Conservation (phyloP, 1,284 basidiomycete genomes). For the Microbotryomycetes sp. region DNA sequence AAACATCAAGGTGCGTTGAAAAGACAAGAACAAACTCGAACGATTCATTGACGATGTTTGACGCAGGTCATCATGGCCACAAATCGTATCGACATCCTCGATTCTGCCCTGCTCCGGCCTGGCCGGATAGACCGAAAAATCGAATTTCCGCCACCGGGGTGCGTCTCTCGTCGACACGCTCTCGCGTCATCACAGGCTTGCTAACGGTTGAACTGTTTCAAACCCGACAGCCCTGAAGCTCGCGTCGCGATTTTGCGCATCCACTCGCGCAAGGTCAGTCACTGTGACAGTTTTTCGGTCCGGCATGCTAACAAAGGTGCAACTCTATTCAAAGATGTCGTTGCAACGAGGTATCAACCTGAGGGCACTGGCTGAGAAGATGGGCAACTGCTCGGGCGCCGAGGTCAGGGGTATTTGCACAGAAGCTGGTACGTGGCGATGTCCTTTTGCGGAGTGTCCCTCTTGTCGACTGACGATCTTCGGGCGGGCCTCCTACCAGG, state of each 20-base stretch:
- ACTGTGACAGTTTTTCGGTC: neutral
- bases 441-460: too few relatives aligned
- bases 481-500: constrained; percentile 51
- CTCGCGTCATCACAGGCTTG: neutral
- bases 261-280: constrained; percentile 80
- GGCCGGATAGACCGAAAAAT: constrained; percentile 98
- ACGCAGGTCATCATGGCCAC: constrained; percentile 84
- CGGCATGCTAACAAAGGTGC: neutral
- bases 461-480: constrained; percentile 18
- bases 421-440: constrained; percentile 79
- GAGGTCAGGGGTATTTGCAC: constrained; percentile 98
- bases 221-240: constrained; percentile 60
- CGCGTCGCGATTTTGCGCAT: constrained; percentile 94
- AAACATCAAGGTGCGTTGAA: constrained; percentile 75
- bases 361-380: constrained; percentile 90
- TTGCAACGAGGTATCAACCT: constrained; percentile 96
- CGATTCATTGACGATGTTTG: neutral
- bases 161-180: neutral
- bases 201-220: neutral
- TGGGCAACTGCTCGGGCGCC: constrained; percentile 91
- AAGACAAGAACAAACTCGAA: neutral
- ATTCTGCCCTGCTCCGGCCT: constrained; percentile 86
- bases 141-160: constrained; percentile 94
- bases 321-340: constrained; percentile 63
- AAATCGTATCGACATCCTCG: constrained; percentile 96